Base-by-base conservation (phyloP, 345 rosid species). In the Pugionium dolabratum region DNA sequence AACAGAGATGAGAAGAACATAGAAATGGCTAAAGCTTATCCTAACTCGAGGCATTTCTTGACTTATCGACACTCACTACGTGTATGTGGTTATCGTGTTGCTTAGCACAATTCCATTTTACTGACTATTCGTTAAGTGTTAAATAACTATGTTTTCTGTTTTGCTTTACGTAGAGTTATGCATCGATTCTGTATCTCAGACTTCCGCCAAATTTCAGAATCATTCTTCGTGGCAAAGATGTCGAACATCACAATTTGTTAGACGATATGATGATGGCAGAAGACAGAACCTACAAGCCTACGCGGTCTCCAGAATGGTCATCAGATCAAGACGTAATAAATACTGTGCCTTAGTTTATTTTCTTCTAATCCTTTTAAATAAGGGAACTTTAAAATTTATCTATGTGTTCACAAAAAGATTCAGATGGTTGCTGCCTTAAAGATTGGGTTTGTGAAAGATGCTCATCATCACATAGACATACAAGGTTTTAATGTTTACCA, bases 401-500 rank as follows among this genome's bases (percentile, higher is more conserved):
- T n/a, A 51, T 33, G 40, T 71, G 58, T 48, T 28, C 9, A 39
- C 4, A 3, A 43, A 25, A 40, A 33, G 28, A 2, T 9, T 7
- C 82, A 87, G 92, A 70, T 82, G 79, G 76, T 54, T 42, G 95
- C 93, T 29, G 34, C 46, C 3, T 78, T 81, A 57, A 83, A 69
- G 35, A 59, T 86, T n/a, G 97, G 95, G 28, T 90, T 90, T 62
- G 92, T 83, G 60, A 90, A 90, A 81, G 97, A 90, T 77, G 95
- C 97, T 8, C 44, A 31, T 25, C 63, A 70, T 57, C 95, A 90
- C 73, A 81, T 83, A 4, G 90, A 90, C 56, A 72, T 88, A 48
- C 95, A 90, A 59, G 97, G 95, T 4, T 90, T 90, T 63, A 88
- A 86, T 53, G 90, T 90, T 51, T 90, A 88, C 69, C 90, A 87